A percentile compares a stretch with the other conserved stretches of the same genome.
Conservation (phyloP, 345 rosid genomes). For the Gossypium arboreum region DNA sequence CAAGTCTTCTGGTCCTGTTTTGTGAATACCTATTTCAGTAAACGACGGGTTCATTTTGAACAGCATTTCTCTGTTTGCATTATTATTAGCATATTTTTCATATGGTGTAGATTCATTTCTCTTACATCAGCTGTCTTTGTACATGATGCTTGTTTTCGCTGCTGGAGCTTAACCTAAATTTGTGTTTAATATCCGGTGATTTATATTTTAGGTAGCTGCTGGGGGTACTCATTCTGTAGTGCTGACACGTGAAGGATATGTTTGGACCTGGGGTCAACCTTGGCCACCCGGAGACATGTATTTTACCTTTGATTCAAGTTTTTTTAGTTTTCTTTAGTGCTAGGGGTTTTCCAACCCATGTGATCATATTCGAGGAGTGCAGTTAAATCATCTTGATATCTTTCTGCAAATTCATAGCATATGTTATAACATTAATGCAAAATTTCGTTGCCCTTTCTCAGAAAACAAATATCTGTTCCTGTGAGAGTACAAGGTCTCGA, state of each 20-base stretch:
- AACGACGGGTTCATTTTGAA: background rate
- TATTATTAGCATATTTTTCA: background rate
- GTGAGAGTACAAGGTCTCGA: conserved; percentile 99
- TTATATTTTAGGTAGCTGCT: conserved; percentile 74
- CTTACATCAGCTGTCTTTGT: background rate
- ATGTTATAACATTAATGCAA: background rate
- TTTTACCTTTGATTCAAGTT: conserved; percentile 1
- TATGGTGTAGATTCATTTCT: conserved; percentile 3
- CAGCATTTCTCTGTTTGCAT: background rate
- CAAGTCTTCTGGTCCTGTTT: background rate
- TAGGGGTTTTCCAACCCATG: background rate
- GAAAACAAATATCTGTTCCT: conserved; percentile 96
- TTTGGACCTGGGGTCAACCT: conserved; percentile 99
- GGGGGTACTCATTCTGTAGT: conserved; percentile 99
- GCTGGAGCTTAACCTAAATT: conserved; percentile 10
- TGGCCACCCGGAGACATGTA: conserved; percentile 99
- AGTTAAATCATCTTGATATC: background rate
- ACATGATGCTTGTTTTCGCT: background rate
- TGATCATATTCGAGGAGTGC: background rate
- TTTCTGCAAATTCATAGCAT: background rate
- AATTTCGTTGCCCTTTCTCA: conserved; percentile 24
- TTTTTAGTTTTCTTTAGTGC: conserved; percentile 3
- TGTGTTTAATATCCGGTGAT: conserved; percentile 7
- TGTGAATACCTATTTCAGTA: background rate
- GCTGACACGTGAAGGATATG: conserved; percentile 83